A percentile compares a stretch with the other conserved stretches of the same genome.
Conservation (phyloP, 768 basidiomycete species). For the Termitomyces sp. region DNA sequence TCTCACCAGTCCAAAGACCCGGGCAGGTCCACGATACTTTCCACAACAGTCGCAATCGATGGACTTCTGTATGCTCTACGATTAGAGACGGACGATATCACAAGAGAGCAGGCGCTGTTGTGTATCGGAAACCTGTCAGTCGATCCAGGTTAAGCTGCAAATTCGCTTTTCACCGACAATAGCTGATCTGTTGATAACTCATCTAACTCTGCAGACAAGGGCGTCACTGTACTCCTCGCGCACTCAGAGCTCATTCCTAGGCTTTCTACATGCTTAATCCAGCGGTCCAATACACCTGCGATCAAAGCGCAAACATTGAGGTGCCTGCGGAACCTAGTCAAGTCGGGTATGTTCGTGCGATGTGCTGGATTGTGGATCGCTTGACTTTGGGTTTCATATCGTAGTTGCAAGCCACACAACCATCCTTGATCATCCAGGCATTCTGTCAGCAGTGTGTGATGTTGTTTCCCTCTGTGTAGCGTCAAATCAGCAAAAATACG, state of each 20-base stretch:
- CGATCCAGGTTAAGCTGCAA: conserved; percentile 5
- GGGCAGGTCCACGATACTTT: conserved; percentile 14
- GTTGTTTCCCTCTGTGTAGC: conserved; percentile 8
- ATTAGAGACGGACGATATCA: conserved; percentile 8
- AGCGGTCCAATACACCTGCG: conserved; percentile 6
- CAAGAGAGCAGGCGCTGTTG: conserved; percentile 16
- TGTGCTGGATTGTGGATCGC: background rate
- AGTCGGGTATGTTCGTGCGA: conserved; percentile 8
- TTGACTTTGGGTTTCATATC: background rate
- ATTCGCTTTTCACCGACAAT: background rate
- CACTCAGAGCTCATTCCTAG: conserved; percentile 10
- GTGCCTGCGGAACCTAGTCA: conserved; percentile 18
- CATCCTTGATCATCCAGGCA: conserved; percentile 7
- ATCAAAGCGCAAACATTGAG: conserved; percentile 16
- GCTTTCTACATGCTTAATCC: conserved; percentile 12
- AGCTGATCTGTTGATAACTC: background rate
- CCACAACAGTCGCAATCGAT: conserved; percentile 1
- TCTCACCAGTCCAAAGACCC: conserved; percentile 7
- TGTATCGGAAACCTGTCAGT: conserved; percentile 17
- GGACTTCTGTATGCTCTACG: conserved; percentile 9
- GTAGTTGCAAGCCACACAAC: conserved; percentile 10
- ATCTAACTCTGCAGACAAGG: conserved; percentile 4
- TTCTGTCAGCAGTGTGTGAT: conserved; percentile 9
- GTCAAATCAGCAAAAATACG: conserved; percentile 19
- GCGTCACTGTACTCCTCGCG: conserved; percentile 8